These are phyloP conservation scores for Trichoderma koningiopsis DNA, from an alignment of 2,329 filamentous ascomycete species.

Conservation along the genomic window DNA sequence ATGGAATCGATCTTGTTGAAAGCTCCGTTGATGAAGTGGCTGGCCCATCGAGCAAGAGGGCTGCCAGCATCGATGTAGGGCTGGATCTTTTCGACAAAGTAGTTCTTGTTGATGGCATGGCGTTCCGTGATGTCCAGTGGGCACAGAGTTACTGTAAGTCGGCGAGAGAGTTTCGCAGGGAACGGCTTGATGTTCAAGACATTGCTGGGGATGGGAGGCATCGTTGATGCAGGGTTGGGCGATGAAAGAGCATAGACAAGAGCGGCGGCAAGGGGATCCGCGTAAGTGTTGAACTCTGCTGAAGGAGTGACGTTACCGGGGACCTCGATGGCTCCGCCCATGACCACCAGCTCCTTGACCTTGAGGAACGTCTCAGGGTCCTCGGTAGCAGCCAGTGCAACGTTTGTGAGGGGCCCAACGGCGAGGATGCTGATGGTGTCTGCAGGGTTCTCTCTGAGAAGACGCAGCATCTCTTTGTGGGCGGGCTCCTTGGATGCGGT, in stretches of 20 bases:
- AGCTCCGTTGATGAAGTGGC: slow-evolving; percentile 70
- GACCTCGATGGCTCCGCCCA: slow-evolving; percentile 83
- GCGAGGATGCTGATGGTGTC: slow-evolving; percentile 89
- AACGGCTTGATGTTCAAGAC: slow-evolving; percentile 60
- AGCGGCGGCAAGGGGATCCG: slow-evolving; percentile 78
- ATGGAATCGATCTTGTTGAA: slow-evolving; percentile 69
- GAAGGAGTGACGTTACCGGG: slow-evolving; percentile 83
- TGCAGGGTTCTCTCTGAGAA: slow-evolving; percentile 77
- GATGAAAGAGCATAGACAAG: slow-evolving; percentile 78
- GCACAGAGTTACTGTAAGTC: slow-evolving; percentile 69
- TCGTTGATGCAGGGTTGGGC: slow-evolving; percentile 71
- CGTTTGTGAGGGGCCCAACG: slow-evolving; percentile 89
- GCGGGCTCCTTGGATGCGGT: slow-evolving; percentile 72
- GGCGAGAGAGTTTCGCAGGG: slow-evolving; percentile 62
- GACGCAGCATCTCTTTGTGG: slow-evolving; percentile 84
- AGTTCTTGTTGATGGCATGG: slow-evolving; percentile 65
- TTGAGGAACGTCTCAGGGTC: slow-evolving; percentile 88
- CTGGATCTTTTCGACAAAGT: slow-evolving; percentile 59
- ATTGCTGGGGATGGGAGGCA: slow-evolving; percentile 66
- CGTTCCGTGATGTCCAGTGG: slow-evolving; percentile 76
- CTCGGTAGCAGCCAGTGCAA: slow-evolving; percentile 83
- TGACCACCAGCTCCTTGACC: slow-evolving; percentile 88
- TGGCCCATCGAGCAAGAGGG: slow-evolving; percentile 73
- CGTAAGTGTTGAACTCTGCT: slow-evolving; percentile 94
- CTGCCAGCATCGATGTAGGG: slow-evolving; percentile 62